Percentiles rank a stretch among this genome's conserved stretches.
phyloP scores from a whole-genome alignment of 257 asterid genomes.

The Ocimum tenuiflorum region DNA sequence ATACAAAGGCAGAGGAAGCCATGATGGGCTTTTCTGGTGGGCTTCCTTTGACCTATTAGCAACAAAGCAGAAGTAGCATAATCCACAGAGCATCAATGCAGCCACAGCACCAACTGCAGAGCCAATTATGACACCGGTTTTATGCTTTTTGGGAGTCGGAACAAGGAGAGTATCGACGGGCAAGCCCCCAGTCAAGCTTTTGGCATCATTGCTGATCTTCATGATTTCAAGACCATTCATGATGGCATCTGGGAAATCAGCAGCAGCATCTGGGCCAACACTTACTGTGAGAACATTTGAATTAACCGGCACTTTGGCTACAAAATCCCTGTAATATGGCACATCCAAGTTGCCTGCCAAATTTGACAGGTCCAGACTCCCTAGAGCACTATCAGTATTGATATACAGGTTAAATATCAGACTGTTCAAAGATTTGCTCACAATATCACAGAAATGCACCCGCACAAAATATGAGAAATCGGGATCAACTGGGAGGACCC shows the following conservation, averaged over 20 bases:
- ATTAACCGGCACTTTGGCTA: conserved; percentile 29
- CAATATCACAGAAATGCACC: conserved; percentile 69
- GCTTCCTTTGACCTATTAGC: conserved; percentile 43
- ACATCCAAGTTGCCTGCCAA: conserved; percentile 43
- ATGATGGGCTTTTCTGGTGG: conserved; percentile 40
- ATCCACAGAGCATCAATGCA: conserved; percentile 37
- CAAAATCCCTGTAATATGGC: conserved; percentile 51
- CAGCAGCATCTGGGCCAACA: conserved; percentile 47
- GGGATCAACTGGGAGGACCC: conserved; percentile 63
- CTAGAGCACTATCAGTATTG: conserved; percentile 44
- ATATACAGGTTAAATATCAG: conserved; percentile 49
- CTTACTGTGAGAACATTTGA: conserved; percentile 49
- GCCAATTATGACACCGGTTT: conserved; percentile 29
- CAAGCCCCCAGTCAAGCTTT: conserved; percentile 50
- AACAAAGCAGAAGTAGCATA: conserved; percentile 42
- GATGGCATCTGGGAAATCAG: conserved; percentile 44
- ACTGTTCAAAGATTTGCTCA: conserved; percentile 54
- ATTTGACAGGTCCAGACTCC: conserved; percentile 46
- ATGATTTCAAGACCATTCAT: conserved; percentile 66
- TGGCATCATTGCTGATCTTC: conserved; percentile 63
- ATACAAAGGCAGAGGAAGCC: conserved; percentile 58
- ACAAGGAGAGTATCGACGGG: conserved; percentile 43
- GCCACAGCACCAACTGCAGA: conserved; percentile 35
- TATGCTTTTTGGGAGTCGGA: conserved; percentile 34
- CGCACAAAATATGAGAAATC: conserved; percentile 46